Conservation (phyloP, 1,139 yeast species). For the Magnusiomyces sp. region DNA sequence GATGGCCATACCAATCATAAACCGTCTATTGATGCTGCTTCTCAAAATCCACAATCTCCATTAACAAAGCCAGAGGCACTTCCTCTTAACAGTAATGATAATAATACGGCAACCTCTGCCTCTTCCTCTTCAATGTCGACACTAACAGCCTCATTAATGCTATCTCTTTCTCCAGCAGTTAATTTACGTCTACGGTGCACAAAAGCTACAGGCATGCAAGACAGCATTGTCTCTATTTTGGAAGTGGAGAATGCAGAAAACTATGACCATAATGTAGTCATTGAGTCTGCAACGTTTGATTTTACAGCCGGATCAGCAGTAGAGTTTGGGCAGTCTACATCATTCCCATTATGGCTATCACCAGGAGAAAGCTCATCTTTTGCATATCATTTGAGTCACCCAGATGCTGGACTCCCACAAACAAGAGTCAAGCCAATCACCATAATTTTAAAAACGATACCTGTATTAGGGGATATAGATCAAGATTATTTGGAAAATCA, state of each 20-base stretch:
- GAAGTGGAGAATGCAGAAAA: conserved; percentile 45
- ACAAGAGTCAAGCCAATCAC: conserved; percentile 22
- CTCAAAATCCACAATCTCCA: too few species aligned
- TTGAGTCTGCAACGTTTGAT: conserved; percentile 35
- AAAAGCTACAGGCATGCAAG: conserved; percentile 49
- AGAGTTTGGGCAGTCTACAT: conserved; percentile 29
- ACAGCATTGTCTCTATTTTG: conserved; percentile 44
- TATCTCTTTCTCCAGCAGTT: conserved; percentile 43
- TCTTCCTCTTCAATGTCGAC: too few species aligned
- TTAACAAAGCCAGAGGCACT: too few species aligned
- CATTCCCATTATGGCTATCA: conserved; percentile 28
- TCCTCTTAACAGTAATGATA: not conserved
- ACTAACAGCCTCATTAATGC: too few species aligned
- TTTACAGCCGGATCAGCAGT: conserved; percentile 37
- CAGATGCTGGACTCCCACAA: conserved; percentile 19
- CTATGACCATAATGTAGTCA: conserved; percentile 26
- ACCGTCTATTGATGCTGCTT: too few species aligned
- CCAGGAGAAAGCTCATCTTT: conserved; percentile 31
- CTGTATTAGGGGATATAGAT: conserved; percentile 22
- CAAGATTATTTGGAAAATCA: not conserved
- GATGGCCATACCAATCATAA: too few species aligned
- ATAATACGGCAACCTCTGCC: too few species aligned
- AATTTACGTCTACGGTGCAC: conserved; percentile 51
- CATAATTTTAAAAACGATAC: conserved; percentile 21
- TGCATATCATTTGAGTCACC: conserved; percentile 23